A percentile compares a stretch with the other conserved stretches of the same genome.
Conservation (phyloP, 1,284 basidiomycete genomes). For the Boletellus deceptivus region DNA sequence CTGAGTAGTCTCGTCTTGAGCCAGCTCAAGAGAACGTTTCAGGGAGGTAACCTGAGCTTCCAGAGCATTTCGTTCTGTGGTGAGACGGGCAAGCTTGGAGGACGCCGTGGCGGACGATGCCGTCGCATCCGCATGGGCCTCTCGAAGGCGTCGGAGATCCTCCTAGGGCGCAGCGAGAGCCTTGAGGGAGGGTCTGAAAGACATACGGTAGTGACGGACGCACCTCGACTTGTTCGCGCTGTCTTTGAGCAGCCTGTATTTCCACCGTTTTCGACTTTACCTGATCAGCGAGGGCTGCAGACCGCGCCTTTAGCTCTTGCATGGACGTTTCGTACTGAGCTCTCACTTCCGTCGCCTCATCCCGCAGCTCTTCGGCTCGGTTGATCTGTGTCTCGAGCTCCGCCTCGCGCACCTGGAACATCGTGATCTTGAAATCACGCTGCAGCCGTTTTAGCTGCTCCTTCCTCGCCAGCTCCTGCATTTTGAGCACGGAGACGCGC, state of each 20-base stretch:
- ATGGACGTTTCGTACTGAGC: constrained; percentile 21
- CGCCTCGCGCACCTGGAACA: constrained; percentile 59
- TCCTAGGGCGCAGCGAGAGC: constrained; percentile 30
- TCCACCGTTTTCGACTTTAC: constrained; percentile 40
- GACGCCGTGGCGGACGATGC: constrained; percentile 44
- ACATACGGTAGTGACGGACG: constrained; percentile 9
- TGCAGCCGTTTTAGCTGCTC: constrained; percentile 57
- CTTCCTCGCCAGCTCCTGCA: constrained; percentile 48
- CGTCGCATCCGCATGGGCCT: constrained; percentile 47
- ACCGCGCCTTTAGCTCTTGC: constrained; percentile 36
- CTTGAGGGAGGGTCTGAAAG: constrained; percentile 1
- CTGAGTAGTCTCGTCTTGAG: constrained; percentile 52
- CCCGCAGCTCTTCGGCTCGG: constrained; percentile 42
- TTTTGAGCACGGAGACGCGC: constrained; percentile 45
- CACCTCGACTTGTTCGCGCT: constrained; percentile 47
- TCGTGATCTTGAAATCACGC: constrained; percentile 60
- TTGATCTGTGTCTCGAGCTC: constrained; percentile 54
- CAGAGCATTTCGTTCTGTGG: constrained; percentile 55
- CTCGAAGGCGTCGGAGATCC: constrained; percentile 44
- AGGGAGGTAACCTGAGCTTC: constrained; percentile 53
- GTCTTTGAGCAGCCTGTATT: constrained; percentile 37
- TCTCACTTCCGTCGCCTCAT: constrained; percentile 34
- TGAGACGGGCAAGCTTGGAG: constrained; percentile 54
- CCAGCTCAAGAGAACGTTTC: constrained; percentile 53
- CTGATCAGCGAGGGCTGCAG: constrained; percentile 33